phyloP scores from a whole-genome alignment of 345 rosid genomes.

The Gossypium arboreum region DNA sequence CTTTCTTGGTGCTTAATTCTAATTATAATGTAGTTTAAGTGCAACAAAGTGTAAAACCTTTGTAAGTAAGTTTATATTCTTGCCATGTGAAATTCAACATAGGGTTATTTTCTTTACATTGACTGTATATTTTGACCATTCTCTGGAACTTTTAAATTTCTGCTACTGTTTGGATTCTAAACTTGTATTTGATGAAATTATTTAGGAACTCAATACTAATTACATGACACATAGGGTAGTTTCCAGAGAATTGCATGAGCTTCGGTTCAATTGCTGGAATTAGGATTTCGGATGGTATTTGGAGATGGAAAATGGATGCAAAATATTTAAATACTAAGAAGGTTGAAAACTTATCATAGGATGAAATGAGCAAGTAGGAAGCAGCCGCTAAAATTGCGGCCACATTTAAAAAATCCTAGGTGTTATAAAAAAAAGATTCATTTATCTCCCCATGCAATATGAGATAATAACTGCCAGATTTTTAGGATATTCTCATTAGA shows the following conservation, averaged over 20 bases:
- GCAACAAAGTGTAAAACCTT: too few species aligned
- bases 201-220: background rate
- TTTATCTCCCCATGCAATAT: background rate
- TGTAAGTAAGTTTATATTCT: too few species aligned
- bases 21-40: too few species aligned
- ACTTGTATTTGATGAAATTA: background rate
- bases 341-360: background rate
- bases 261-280: too few species aligned
- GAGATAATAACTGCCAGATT: background rate
- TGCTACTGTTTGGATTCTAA: background rate
- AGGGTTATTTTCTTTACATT: background rate
- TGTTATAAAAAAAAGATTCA: background rate
- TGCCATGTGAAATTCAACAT: background rate
- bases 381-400: conserved; percentile 6
- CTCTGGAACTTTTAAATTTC: background rate
- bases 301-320: background rate
- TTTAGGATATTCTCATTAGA: background rate
- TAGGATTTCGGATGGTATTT: background rate
- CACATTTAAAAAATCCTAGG: conserved; percentile 1
- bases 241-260: too few species aligned
- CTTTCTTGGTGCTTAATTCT: too few species aligned
- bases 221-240: background rate
- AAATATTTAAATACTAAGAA: background rate
- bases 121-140: background rate
- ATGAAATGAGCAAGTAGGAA: background rate